phyloP scores from a whole-genome alignment of 495 filamentous ascomycete species.

The Letharia columbiana region DNA sequence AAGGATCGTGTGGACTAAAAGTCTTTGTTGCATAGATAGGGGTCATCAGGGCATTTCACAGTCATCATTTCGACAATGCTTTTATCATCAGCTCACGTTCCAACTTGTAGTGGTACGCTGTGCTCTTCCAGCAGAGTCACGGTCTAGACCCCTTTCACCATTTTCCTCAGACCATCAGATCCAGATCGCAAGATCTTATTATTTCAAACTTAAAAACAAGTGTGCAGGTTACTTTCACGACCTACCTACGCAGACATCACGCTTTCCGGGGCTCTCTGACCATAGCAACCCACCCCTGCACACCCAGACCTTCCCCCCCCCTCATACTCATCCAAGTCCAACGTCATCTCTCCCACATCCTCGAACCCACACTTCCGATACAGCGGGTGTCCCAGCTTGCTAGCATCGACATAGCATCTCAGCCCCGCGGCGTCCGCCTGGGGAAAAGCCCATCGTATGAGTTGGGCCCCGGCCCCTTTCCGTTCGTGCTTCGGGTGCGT shows the following conservation, averaged over 20 bases:
- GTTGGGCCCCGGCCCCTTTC: slow-evolving; percentile 1
- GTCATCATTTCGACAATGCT: neutral
- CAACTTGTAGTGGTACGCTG: too few relatives aligned
- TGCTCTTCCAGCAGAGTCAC: too few relatives aligned
- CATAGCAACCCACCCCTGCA: slow-evolving; percentile 14
- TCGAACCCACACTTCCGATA: slow-evolving; percentile 12
- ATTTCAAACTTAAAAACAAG: too few relatives aligned
- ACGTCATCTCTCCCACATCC: slow-evolving; percentile 14
- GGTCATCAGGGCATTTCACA: neutral
- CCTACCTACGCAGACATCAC: neutral
- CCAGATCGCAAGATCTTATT: too few relatives aligned
- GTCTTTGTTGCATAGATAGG: neutral
- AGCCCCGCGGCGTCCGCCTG: slow-evolving; percentile 6
- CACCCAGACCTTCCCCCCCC: neutral
- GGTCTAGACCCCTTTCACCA: too few relatives aligned
- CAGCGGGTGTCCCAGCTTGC: slow-evolving; percentile 2
- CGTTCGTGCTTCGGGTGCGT: slow-evolving; percentile 18
- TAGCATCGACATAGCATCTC: slow-evolving; percentile 15
- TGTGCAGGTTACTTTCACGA: neutral
- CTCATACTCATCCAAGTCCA: slow-evolving; percentile 12
- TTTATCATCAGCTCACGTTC: neutral
- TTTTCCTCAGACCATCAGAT: too few relatives aligned
- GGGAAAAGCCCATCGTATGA: slow-evolving; percentile 10
- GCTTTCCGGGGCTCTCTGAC: slow-evolving; percentile 7
- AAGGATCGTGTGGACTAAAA: neutral